phyloP scores from a whole-genome alignment of 1,284 basidiomycete species.

The Singerocomus inundabilis region DNA sequence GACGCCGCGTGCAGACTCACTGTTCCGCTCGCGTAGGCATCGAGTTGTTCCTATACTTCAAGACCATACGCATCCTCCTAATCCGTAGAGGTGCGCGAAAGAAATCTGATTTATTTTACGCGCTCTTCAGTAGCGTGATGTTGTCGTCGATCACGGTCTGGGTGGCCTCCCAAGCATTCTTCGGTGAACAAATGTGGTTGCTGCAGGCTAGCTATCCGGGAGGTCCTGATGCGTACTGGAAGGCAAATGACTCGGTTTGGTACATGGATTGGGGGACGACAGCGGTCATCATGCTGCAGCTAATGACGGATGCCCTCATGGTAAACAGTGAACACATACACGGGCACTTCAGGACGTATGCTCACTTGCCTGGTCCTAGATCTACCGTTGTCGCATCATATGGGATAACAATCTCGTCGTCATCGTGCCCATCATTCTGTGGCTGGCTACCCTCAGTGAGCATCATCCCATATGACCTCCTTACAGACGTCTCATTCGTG shows the following conservation, averaged over 20 bases:
- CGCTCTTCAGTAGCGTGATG: constrained; percentile 24
- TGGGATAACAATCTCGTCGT: constrained; percentile 13
- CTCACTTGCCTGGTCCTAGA: constrained; percentile 17
- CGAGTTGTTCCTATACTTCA: constrained; percentile 23
- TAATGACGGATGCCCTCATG: constrained; percentile 31
- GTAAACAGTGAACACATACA: constrained; percentile 8
- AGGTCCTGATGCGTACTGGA: constrained; percentile 18
- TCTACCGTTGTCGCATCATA: constrained; percentile 21
- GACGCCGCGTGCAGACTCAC: background rate
- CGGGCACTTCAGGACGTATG: background rate
- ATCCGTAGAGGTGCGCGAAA: background rate
- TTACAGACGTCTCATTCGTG: background rate
- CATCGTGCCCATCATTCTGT: constrained; percentile 19
- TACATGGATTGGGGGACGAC: constrained; percentile 20
- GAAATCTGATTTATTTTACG: constrained; percentile 13
- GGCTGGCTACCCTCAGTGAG: constrained; percentile 26
- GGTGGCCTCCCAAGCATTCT: constrained; percentile 12
- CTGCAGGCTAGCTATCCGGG: constrained; percentile 10
- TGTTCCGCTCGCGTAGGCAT: constrained; percentile 13
- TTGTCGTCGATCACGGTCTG: constrained; percentile 22
- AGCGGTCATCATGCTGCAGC: constrained; percentile 16
- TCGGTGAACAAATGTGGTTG: constrained; percentile 28
- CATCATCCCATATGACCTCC: background rate
- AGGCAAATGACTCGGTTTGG: constrained; percentile 16
- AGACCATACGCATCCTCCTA: constrained; percentile 19